phyloP scores from a whole-genome alignment of 176 grass and related monocot genomes.

The Phoenix roebelenii region DNA sequence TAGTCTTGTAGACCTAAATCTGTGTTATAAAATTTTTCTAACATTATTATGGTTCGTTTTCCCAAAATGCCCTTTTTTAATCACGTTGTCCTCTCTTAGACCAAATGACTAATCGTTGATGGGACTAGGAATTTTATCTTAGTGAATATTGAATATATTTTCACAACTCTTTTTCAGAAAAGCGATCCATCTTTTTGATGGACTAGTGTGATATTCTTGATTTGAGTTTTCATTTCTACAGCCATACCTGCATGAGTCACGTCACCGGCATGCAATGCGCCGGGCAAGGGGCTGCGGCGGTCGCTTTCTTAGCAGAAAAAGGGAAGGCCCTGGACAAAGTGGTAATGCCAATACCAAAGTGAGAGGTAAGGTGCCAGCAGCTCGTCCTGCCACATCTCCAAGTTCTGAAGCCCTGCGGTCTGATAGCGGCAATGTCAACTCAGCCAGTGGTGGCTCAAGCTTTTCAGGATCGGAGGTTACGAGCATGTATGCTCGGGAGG shows the following conservation, averaged over 20 bases:
- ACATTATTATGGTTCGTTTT: too few relatives aligned
- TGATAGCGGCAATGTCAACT: slow-evolving; percentile 39
- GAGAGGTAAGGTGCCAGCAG: slow-evolving; percentile 1
- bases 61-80: background rate
- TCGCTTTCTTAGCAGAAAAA: slow-evolving; percentile 91
- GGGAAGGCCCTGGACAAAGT: slow-evolving; percentile 10
- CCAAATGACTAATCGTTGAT: background rate
- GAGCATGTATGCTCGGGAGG: slow-evolving; percentile 37
- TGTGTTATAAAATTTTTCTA: too few relatives aligned
- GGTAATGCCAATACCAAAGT: slow-evolving; percentile 9
- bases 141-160: too few relatives aligned
- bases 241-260: slow-evolving; percentile 86
- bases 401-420: slow-evolving; percentile 53
- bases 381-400: slow-evolving; percentile 30
- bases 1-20: too few relatives aligned
- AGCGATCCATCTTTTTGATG: too few relatives aligned
- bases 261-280: slow-evolving; percentile 85
- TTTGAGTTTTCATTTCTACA: slow-evolving; percentile 14
- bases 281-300: slow-evolving; percentile 65
- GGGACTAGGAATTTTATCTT: too few relatives aligned
- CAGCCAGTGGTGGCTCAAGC: slow-evolving; percentile 42
- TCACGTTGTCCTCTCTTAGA: background rate
- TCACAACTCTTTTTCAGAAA: too few relatives aligned
- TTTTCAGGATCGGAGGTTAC: slow-evolving; percentile 65
- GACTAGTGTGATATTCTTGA: too few relatives aligned